Percentiles rank a stretch among this genome's conserved stretches.
Conservation (phyloP, 192 early-diverging fungal genomes). For the Coemansia sp. region DNA sequence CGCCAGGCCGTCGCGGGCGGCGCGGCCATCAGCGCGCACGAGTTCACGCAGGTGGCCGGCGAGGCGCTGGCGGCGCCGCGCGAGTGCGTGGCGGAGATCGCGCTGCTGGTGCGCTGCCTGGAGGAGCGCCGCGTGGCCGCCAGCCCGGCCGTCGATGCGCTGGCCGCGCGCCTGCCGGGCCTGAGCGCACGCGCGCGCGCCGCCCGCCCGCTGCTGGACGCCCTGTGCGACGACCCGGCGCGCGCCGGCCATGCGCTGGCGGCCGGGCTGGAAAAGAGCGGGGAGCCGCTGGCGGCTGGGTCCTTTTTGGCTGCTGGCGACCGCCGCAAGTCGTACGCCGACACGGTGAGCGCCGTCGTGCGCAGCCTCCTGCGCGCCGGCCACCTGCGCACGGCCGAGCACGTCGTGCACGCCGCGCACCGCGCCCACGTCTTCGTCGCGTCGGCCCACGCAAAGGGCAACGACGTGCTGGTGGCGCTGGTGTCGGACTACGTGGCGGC, state of each 20-base stretch:
- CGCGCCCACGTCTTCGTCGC: conserved; percentile 11
- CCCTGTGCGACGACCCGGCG: conserved; percentile 4
- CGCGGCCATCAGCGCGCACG: conserved; percentile 1
- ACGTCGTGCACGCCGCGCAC: conserved; percentile 10
- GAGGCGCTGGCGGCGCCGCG: conserved; percentile 21
- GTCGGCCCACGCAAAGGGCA: neutral
- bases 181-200: neutral
- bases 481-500: neutral
- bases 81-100: conserved; percentile 28
- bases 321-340: conserved; percentile 19
- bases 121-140: conserved; percentile 24
- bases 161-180: conserved; percentile 38
- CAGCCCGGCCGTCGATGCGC: conserved; percentile 30
- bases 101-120: conserved; percentile 29
- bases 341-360: conserved; percentile 20
- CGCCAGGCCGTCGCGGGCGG: conserved; percentile 10
- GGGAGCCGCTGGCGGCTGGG: too few species aligned
- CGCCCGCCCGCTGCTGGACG: conserved; percentile 23
- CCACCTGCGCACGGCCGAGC: conserved; percentile 14
- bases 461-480: conserved; percentile 17
- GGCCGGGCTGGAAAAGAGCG: neutral
- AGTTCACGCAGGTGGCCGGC: conserved; percentile 18
- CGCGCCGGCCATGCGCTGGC: neutral
- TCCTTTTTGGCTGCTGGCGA: too few species aligned
- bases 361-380: conserved; percentile 22